These are phyloP conservation scores for Huntiella abstrusa DNA, from an alignment of 2,329 filamentous ascomycete genomes.

Conservation along the genomic window DNA sequence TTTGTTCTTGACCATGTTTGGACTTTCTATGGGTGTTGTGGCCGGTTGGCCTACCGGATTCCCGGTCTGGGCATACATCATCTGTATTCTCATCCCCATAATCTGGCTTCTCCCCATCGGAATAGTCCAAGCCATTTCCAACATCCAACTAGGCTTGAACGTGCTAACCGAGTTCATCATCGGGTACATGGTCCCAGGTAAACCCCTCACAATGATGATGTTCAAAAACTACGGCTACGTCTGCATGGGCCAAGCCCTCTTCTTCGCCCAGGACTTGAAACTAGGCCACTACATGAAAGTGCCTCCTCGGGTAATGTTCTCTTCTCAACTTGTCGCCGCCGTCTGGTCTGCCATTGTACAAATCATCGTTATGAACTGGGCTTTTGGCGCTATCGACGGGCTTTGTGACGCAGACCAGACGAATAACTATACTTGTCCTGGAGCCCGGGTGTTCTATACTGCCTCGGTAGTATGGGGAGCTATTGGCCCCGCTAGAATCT, in stretches of 20 bases:
- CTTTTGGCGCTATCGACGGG: slow-evolving; percentile 38
- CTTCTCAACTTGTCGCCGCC: slow-evolving; percentile 38
- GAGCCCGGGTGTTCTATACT: slow-evolving; percentile 42
- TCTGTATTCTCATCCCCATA: slow-evolving; percentile 37
- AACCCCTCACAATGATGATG: slow-evolving; percentile 56
- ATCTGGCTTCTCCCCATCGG: slow-evolving; percentile 43
- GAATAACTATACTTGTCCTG: slow-evolving; percentile 37
- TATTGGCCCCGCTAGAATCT: slow-evolving; percentile 53
- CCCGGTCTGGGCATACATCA: slow-evolving; percentile 37
- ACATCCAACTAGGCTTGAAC: slow-evolving; percentile 46
- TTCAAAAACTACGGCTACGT: slow-evolving; percentile 60
- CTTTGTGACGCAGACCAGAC: slow-evolving; percentile 38
- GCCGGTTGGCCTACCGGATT: slow-evolving; percentile 37
- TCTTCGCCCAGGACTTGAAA: slow-evolving; percentile 47
- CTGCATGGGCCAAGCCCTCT: slow-evolving; percentile 45
- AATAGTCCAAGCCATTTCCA: slow-evolving; percentile 41
- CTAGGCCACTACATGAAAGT: slow-evolving; percentile 51
- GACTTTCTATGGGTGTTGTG: slow-evolving; percentile 34
- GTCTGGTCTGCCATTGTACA: slow-evolving; percentile 44
- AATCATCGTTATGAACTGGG: slow-evolving; percentile 48
- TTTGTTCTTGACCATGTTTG: slow-evolving; percentile 34
- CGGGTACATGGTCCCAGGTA: slow-evolving; percentile 54
- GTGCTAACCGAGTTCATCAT: slow-evolving; percentile 56
- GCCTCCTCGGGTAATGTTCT: slow-evolving; percentile 43
- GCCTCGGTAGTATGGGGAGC: slow-evolving; percentile 55